These are phyloP conservation scores for Vicia villosa DNA, from an alignment of 306 rosid species.

Conservation along the genomic window DNA sequence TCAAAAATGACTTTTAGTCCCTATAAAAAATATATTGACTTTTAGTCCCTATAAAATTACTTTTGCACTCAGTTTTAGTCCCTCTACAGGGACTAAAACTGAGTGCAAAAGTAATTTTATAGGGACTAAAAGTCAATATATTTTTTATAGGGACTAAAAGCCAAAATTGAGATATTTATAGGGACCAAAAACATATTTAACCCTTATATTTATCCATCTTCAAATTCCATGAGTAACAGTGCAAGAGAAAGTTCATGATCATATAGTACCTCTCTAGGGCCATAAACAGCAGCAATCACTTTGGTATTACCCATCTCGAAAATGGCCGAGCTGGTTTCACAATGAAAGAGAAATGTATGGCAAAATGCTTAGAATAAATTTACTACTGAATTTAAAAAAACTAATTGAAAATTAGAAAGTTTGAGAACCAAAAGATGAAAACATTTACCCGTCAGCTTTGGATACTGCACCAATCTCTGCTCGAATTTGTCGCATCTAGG, in stretches of 20 bases:
- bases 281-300: conserved; percentile 91
- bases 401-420: background rate
- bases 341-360: background rate
- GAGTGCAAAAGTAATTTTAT: too few species aligned
- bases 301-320: conserved; percentile 97
- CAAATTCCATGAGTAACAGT: background rate
- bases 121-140: too few species aligned
- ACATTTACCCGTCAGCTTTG: conserved; percentile 74
- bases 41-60: too few species aligned
- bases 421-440: background rate
- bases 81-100: too few species aligned
- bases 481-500: conserved; percentile 87
- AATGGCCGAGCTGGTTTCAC: conserved; percentile 63
- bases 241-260: background rate
- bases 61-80: too few species aligned
- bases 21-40: too few species aligned
- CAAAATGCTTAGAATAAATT: conserved; percentile 13
- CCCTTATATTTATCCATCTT: too few species aligned
- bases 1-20: too few species aligned
- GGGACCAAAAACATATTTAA: too few species aligned
- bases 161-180: too few species aligned
- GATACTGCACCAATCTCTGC: conserved; percentile 87
- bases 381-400: background rate
- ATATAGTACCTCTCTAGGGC: conserved; percentile 77
- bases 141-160: too few species aligned